These are phyloP conservation scores for Cystofilobasidium bisporidii DNA, from an alignment of 768 basidiomycete species.

Conservation along the genomic window DNA sequence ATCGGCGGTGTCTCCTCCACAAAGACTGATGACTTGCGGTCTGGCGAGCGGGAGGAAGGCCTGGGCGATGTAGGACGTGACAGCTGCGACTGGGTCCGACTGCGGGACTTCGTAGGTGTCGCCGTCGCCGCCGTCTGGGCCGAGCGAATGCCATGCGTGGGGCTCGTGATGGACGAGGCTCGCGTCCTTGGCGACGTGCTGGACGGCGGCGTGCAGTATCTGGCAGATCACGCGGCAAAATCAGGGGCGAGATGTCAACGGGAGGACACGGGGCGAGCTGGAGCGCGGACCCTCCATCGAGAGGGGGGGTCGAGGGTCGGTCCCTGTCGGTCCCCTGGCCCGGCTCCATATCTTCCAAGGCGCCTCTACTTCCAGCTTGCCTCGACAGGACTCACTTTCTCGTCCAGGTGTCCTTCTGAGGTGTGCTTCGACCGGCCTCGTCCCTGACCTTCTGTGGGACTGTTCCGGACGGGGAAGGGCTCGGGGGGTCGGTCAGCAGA, in stretches of 20 bases:
- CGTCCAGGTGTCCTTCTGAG: not conserved
- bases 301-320: too few species aligned
- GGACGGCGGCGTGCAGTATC: not conserved
- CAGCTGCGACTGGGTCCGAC: not conserved
- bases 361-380: too few species aligned
- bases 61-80: too few species aligned
- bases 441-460: not conserved
- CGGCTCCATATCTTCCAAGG: too few species aligned
- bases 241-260: too few species aligned
- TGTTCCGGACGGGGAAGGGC: not conserved
- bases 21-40: too few species aligned
- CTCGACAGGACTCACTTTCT: conserved; percentile 3
- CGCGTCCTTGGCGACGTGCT: not conserved
- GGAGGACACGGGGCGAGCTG: too few species aligned
- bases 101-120: not conserved
- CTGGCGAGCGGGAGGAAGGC: too few species aligned
- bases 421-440: not conserved
- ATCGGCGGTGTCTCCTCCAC: not conserved
- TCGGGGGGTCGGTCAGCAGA: not conserved
- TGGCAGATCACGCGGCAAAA: not conserved
- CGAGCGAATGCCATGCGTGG: not conserved
- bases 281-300: too few species aligned
- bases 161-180: not conserved
- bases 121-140: not conserved
- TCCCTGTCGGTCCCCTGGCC: too few species aligned